Evolutionary conservation across 75 land plant genomes (phyloP).

Genomic region (Azolla pinnata): DNA sequence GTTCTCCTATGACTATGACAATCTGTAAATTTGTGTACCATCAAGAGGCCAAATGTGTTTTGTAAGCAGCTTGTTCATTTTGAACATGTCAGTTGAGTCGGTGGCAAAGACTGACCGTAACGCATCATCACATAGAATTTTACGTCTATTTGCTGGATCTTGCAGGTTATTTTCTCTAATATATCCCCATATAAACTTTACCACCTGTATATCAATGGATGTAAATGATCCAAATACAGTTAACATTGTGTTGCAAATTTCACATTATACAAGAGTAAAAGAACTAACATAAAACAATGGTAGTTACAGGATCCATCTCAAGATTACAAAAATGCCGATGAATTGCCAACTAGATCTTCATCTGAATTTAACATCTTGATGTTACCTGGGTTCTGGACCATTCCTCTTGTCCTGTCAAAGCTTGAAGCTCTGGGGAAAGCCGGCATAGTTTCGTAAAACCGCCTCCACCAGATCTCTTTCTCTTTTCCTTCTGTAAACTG

Average conservation of each 20-base stretch:
- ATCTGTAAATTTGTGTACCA: constrained; percentile 21
- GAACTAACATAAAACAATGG: neutral
- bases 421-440: constrained; percentile 79
- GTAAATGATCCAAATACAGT: neutral
- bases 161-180: constrained; percentile 73
- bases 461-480: constrained; percentile 62
- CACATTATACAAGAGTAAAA: neutral
- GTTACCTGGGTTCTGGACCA: constrained; percentile 78
- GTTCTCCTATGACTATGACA: constrained; percentile 2
- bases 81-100: constrained; percentile 88
- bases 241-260: neutral
- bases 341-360: no score
- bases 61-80: constrained; percentile 87
- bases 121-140: constrained; percentile 77
- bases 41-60: constrained; percentile 76
- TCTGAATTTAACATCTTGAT: constrained; percentile 1
- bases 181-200: constrained; percentile 88
- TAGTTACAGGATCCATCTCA: neutral
- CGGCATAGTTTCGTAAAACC: constrained; percentile 73
- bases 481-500: constrained; percentile 47
- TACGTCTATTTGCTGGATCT: constrained; percentile 87
- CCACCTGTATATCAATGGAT: constrained; percentile 42
- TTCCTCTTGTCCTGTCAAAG: constrained; percentile 56
- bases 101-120: constrained; percentile 73
- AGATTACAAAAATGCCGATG: no score